phyloP scores from a whole-genome alignment of 2,329 filamentous ascomycete species.

The Fusarium keratoplasticum region DNA sequence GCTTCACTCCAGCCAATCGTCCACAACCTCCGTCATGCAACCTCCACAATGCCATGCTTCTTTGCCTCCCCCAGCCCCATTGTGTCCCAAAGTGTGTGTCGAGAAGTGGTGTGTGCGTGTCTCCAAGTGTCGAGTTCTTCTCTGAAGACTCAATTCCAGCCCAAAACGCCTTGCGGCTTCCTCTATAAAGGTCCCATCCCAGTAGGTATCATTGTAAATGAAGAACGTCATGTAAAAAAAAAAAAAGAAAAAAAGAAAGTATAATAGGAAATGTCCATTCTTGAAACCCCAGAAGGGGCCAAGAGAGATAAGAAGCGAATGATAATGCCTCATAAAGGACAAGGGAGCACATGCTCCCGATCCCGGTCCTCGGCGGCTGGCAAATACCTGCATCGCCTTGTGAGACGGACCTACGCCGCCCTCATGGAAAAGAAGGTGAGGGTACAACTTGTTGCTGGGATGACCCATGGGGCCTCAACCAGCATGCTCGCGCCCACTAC shows the following conservation, averaged over 20 bases:
- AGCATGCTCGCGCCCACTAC: constrained; percentile 35
- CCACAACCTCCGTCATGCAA: constrained; percentile 25
- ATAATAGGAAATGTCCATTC: constrained; percentile 45
- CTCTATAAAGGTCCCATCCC: constrained; percentile 51
- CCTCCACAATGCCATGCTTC: constrained; percentile 13
- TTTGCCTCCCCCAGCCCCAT: constrained; percentile 34
- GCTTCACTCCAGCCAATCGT: constrained; percentile 21
- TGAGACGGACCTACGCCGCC: constrained; percentile 42
- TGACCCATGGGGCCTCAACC: constrained; percentile 26
- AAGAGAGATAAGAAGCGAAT: constrained; percentile 29
- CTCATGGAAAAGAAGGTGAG: constrained; percentile 37
- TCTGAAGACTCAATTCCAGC: constrained; percentile 39
- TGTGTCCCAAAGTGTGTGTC: constrained; percentile 36
- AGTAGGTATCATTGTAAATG: constrained; percentile 50
- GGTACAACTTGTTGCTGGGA: constrained; percentile 25
- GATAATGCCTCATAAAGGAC: constrained; percentile 14
- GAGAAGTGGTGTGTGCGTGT: constrained; percentile 43
- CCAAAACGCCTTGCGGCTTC: constrained; percentile 55
- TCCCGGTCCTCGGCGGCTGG: constrained; percentile 42
- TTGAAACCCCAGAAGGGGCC: constrained; percentile 26
- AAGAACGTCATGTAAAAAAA: constrained; percentile 39
- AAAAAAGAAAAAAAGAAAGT: constrained; percentile 37
- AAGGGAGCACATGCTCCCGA: constrained; percentile 2
- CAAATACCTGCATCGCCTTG: constrained; percentile 53
- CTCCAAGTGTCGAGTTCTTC: constrained; percentile 47